phyloP scores from a whole-genome alignment of 768 basidiomycete genomes.

The Mycena sanguinolenta region DNA sequence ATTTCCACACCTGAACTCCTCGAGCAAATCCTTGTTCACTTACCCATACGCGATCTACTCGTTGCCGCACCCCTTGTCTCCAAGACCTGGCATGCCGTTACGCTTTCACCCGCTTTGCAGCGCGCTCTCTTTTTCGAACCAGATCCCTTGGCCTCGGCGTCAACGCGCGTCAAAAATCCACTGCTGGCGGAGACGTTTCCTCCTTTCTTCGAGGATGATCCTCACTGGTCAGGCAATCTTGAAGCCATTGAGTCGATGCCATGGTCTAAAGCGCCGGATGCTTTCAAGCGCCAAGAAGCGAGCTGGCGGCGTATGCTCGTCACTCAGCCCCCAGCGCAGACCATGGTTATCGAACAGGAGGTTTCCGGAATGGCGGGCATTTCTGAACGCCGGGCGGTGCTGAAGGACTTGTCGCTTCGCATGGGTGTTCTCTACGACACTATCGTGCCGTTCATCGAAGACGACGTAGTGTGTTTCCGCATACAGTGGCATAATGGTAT shows the following conservation, averaged over 20 bases:
- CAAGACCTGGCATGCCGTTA: no score
- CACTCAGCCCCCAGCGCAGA: not conserved
- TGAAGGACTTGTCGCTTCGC: not conserved
- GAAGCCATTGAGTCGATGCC: not conserved
- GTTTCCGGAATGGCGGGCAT: not conserved
- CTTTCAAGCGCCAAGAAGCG: not conserved
- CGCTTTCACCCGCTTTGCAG: no score
- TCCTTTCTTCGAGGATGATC: not conserved
- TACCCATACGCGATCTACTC: no score
- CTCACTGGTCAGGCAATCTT: not conserved
- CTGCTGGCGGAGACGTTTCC: not conserved
- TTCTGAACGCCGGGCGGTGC: not conserved
- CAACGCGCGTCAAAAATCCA: not conserved
- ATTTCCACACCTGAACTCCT: no score
- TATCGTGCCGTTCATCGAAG: not conserved
- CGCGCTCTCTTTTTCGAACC: no score
- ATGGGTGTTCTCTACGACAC: conserved; percentile 14
- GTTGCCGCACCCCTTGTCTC: no score
- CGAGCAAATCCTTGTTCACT: no score
- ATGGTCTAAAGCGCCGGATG: not conserved
- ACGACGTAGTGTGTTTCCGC: not conserved
- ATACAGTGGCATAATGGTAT: not conserved
- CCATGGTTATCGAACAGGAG: not conserved
- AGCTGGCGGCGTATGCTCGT: not conserved
- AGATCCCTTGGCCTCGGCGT: no score